Evolutionary conservation across 2,329 filamentous ascomycete species (phyloP).

Genomic region (Clarireedia hainanense): DNA sequence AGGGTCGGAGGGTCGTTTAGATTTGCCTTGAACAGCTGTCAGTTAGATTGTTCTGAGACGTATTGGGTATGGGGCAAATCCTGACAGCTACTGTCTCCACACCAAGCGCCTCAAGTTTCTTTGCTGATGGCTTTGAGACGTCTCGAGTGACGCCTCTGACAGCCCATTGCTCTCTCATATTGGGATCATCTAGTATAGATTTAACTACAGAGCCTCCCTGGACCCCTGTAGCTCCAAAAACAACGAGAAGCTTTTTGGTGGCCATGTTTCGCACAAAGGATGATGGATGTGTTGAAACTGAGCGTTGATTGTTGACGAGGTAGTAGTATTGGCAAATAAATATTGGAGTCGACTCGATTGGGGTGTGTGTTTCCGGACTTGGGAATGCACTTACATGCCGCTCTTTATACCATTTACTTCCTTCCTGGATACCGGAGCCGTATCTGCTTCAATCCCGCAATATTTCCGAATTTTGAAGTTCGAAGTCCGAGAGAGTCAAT

Average conservation of each 20-base stretch:
- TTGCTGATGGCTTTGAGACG: conserved; percentile 33
- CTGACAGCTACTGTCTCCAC: conserved; percentile 36
- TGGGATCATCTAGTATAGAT: conserved; percentile 40
- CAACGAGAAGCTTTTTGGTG: conserved; percentile 34
- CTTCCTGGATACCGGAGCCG: too few species aligned
- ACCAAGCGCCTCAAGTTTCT: conserved; percentile 34
- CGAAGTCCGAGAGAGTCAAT: too few species aligned
- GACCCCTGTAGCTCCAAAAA: conserved; percentile 42
- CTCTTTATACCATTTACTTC: too few species aligned
- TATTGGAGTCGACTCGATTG: too few species aligned
- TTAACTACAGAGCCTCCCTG: conserved; percentile 47
- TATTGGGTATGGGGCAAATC: not conserved
- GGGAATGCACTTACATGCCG: too few species aligned
- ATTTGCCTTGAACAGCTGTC: conserved; percentile 28
- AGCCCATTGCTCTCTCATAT: conserved; percentile 33
- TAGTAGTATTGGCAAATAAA: too few species aligned
- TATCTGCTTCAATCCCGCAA: too few species aligned
- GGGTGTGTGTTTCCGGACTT: too few species aligned
- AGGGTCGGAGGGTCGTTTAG: conserved; percentile 36
- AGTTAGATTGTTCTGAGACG: too few species aligned
- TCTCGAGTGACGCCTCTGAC: conserved; percentile 43
- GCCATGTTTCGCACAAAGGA: conserved; percentile 15
- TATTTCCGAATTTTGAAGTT: too few species aligned
- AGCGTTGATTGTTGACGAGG: too few species aligned
- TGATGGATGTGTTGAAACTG: too few species aligned